Evolutionary conservation across 169 alveolate species (phyloP).

Genomic region (Cryptosporidium sp.): DNA sequence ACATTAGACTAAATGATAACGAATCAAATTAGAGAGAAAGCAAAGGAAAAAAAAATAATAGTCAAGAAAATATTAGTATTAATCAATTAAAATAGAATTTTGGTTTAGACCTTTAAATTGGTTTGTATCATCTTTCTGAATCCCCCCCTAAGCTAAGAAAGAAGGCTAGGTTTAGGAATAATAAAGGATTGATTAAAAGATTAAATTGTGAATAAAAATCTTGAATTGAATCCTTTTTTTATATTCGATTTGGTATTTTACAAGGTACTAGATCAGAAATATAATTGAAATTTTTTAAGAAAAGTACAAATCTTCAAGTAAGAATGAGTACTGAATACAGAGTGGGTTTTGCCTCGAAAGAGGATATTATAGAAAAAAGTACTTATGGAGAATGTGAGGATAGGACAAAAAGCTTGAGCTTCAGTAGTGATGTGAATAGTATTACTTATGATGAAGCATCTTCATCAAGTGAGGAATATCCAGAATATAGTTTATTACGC

Average conservation of each 20-base stretch:
- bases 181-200: not conserved
- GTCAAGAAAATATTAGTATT: not conserved
- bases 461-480: slow-evolving; percentile 30
- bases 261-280: not conserved
- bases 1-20: not conserved
- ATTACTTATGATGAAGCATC: slow-evolving; percentile 30
- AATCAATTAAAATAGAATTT: not conserved
- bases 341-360: not conserved
- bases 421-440: slow-evolving; percentile 19
- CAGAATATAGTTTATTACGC: slow-evolving; percentile 41
- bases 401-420: slow-evolving; percentile 4
- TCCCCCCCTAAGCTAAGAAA: not conserved
- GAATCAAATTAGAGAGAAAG: not conserved
- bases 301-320: not conserved
- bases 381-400: slow-evolving; percentile 6
- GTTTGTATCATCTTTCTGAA: not conserved
- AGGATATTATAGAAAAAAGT: not conserved
- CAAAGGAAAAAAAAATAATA: not conserved
- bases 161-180: not conserved
- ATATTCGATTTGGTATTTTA: not conserved
- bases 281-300: not conserved
- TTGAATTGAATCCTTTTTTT: not conserved
- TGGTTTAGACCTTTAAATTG: not conserved
- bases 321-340: slow-evolving; percentile 5
- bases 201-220: not conserved